phyloP scores from a whole-genome alignment of 108 stramenopile species.

The Asterionellopsis glacialis region DNA sequence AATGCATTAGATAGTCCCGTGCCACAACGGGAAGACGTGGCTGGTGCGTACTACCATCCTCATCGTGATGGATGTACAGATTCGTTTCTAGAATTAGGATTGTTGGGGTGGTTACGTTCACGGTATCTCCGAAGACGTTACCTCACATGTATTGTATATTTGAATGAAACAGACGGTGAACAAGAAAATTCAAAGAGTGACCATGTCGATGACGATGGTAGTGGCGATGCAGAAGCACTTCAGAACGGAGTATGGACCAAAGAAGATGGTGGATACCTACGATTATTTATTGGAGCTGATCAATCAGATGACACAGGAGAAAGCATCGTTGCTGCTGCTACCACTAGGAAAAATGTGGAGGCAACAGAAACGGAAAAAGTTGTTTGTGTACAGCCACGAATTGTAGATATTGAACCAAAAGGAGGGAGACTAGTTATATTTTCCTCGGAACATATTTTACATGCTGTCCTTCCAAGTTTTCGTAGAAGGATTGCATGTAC shows the following conservation, averaged over 20 bases:
- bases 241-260: constrained; percentile 15
- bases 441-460: constrained; percentile 1
- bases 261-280: constrained; percentile 27
- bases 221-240: too few species aligned
- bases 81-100: constrained; percentile 2
- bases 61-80: neutral
- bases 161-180: constrained; percentile 17
- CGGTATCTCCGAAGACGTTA: constrained; percentile 14
- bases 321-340: too few species aligned
- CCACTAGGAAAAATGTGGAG: too few species aligned
- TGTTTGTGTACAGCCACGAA: too few species aligned
- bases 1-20: neutral
- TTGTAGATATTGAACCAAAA: constrained; percentile 5
- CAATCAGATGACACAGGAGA: neutral
- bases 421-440: constrained; percentile 7
- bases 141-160: constrained; percentile 36
- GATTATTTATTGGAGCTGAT: neutral
- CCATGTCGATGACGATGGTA: too few species aligned
- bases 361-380: too few species aligned
- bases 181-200: too few species aligned
- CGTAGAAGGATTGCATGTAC: too few species aligned
- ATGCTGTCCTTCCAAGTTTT: too few species aligned
- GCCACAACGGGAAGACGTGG: neutral
- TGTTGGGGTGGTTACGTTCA: constrained; percentile 8
- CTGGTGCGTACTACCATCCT: constrained; percentile 1